Conservation (phyloP, 2,329 filamentous ascomycete species). For the Alternaria hordeiaustralica region DNA sequence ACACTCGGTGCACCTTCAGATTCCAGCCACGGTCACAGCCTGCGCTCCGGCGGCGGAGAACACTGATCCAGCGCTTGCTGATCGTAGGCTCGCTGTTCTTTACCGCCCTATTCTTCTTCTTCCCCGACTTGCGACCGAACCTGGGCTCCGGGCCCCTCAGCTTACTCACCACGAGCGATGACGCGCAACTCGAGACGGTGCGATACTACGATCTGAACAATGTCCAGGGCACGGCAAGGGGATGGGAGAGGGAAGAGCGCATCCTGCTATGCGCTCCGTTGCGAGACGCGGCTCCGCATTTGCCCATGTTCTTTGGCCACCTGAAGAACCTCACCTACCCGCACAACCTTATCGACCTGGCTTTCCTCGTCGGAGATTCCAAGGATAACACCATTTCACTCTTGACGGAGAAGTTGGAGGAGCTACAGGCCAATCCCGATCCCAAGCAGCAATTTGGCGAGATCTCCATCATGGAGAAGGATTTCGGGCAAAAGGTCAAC, state of each 20-base stretch:
- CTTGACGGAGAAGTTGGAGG: constrained; percentile 75
- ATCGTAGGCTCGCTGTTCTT: constrained; percentile 63
- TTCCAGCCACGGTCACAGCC: constrained; percentile 85
- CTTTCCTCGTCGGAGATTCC: constrained; percentile 96
- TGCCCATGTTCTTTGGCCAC: constrained; percentile 99
- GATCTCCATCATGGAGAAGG: constrained; percentile 97
- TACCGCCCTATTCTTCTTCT: constrained; percentile 72
- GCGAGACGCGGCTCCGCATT: constrained; percentile 87
- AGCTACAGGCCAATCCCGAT: constrained; percentile 80
- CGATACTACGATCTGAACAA: constrained; percentile 96
- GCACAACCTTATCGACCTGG: constrained; percentile 93
- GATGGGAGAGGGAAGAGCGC: constrained; percentile 95
- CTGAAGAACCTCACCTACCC: constrained; percentile 96
- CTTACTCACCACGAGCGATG: constrained; percentile 69
- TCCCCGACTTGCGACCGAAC: constrained; percentile 73
- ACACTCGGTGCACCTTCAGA: constrained; percentile 57
- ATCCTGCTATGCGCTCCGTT: constrained; percentile 94
- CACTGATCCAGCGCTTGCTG: constrained; percentile 72
- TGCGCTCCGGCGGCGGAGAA: constrained; percentile 74
- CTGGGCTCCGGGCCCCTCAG: constrained; percentile 70
- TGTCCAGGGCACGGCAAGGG: constrained; percentile 87
- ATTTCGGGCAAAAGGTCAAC: constrained; percentile 97
- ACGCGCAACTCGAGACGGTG: constrained; percentile 88
- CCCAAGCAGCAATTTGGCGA: constrained; percentile 87
- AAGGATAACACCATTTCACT: constrained; percentile 86